These are phyloP conservation scores for Tympanopsis confertula DNA, from an alignment of 2,329 filamentous ascomycete genomes.

Conservation along the genomic window DNA sequence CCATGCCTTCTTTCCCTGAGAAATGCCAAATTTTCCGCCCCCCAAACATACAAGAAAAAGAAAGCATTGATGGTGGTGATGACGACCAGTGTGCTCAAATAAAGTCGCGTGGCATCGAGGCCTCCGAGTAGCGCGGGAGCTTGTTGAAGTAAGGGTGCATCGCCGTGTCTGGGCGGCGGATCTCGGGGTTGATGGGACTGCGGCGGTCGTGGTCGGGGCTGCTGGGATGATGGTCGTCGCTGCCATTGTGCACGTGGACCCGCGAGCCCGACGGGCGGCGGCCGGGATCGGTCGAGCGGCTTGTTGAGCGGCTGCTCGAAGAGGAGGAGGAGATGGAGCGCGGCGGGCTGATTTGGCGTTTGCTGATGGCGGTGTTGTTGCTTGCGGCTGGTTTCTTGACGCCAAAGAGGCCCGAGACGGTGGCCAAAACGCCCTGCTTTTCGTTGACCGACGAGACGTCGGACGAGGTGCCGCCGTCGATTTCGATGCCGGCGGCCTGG, in stretches of 20 bases:
- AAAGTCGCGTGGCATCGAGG: neutral
- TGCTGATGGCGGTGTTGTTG: neutral
- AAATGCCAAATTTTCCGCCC: too few species aligned
- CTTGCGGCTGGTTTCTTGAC: slow-evolving; percentile 16
- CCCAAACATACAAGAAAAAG: too few species aligned
- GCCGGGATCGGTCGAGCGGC: neutral
- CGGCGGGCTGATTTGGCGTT: neutral
- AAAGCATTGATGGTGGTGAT: too few species aligned
- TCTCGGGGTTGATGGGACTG: slow-evolving; percentile 42
- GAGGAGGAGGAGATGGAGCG: neutral
- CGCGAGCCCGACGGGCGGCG: too few species aligned
- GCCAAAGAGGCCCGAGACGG: slow-evolving; percentile 12
- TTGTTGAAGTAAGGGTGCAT: slow-evolving; percentile 39
- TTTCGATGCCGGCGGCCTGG: slow-evolving; percentile 33
- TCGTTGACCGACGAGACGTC: slow-evolving; percentile 27
- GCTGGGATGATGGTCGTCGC: slow-evolving; percentile 7
- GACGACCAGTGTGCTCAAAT: too few species aligned
- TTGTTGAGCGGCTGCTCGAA: neutral
- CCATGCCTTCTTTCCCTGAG: too few species aligned
- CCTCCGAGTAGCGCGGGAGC: slow-evolving; percentile 9
- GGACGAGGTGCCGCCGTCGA: slow-evolving; percentile 15
- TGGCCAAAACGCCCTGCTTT: slow-evolving; percentile 18
- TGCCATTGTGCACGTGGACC: slow-evolving; percentile 6
- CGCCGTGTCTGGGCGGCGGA: slow-evolving; percentile 44
- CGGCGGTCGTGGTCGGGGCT: slow-evolving; percentile 20